Evolutionary conservation across 1,284 basidiomycete species (phyloP).

Genomic region (Leccinum pachyderme): DNA sequence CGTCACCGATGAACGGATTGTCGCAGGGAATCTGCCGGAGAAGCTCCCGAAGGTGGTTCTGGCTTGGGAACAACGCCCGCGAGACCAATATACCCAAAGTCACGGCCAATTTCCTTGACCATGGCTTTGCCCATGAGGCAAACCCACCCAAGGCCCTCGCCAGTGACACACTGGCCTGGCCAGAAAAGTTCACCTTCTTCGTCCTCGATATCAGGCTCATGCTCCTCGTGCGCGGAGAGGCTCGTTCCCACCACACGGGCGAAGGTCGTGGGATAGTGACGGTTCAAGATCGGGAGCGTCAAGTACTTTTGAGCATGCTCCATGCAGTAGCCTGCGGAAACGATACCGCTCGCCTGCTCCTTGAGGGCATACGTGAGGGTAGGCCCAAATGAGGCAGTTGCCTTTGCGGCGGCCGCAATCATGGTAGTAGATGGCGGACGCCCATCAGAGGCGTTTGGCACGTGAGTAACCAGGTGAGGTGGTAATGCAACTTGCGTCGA

Average conservation of each 20-base stretch:
- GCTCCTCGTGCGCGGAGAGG: conserved; percentile 61
- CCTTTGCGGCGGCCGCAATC: conserved; percentile 33
- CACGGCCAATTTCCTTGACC: conserved; percentile 73
- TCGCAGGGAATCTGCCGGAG: conserved; percentile 31
- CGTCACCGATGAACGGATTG: conserved; percentile 33
- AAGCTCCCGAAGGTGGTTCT: conserved; percentile 29
- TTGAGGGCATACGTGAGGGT: conserved; percentile 42
- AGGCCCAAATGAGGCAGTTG: conserved; percentile 29
- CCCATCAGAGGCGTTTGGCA: conserved; percentile 31
- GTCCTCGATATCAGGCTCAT: conserved; percentile 76
- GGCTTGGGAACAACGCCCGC: conserved; percentile 70
- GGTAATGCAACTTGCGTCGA: conserved; percentile 28
- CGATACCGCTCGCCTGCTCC: conserved; percentile 46
- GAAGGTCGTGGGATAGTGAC: conserved; percentile 71
- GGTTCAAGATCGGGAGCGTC: conserved; percentile 60
- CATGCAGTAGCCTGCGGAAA: conserved; percentile 46
- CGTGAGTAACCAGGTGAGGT: conserved; percentile 28
- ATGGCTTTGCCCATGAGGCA: conserved; percentile 78
- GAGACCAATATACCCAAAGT: conserved; percentile 66
- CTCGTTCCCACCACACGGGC: conserved; percentile 64
- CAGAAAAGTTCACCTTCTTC: conserved; percentile 78
- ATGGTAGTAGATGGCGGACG: conserved; percentile 27
- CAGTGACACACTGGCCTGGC: conserved; percentile 66
- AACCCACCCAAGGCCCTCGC: conserved; percentile 76
- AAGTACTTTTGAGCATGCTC: conserved; percentile 50